Conservation (phyloP, 257 asterid genomes). For the Prunella vulgaris region DNA sequence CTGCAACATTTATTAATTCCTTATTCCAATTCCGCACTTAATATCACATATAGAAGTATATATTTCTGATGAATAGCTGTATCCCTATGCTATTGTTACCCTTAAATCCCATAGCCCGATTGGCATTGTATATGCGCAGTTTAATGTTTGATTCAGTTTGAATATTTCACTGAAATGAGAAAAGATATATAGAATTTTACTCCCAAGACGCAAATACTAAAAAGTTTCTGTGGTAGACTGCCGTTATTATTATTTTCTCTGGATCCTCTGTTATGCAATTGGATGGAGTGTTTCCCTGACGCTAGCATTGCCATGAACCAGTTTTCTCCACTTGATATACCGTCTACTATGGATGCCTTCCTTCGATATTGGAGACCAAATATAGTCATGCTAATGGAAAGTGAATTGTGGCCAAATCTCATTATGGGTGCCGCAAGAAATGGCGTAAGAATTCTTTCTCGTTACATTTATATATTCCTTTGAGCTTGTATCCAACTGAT, state of each 20-base stretch:
- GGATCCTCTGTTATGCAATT: background rate
- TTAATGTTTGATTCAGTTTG: background rate
- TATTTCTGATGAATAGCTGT: background rate
- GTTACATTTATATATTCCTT: background rate
- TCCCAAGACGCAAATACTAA: background rate
- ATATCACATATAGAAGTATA: background rate
- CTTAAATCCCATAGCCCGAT: background rate
- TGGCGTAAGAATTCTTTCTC: constrained; percentile 47
- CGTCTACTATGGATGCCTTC: constrained; percentile 70
- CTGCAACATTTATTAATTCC: constrained; percentile 2
- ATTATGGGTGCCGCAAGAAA: constrained; percentile 65
- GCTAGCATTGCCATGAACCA: constrained; percentile 26
- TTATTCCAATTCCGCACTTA: background rate
- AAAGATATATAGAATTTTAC: background rate
- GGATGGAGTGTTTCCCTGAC: background rate
- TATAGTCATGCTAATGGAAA: constrained; percentile 75
- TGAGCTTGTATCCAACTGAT: constrained; percentile 1
- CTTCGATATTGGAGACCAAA: constrained; percentile 82
- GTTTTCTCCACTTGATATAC: constrained; percentile 94
- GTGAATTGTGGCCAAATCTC: constrained; percentile 95
- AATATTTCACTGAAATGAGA: background rate
- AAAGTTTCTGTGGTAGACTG: background rate
- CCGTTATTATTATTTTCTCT: background rate
- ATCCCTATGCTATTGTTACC: background rate
- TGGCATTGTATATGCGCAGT: background rate